Base-by-base conservation (phyloP, 495 filamentous ascomycete genomes). In the Filosporella fistucella region DNA sequence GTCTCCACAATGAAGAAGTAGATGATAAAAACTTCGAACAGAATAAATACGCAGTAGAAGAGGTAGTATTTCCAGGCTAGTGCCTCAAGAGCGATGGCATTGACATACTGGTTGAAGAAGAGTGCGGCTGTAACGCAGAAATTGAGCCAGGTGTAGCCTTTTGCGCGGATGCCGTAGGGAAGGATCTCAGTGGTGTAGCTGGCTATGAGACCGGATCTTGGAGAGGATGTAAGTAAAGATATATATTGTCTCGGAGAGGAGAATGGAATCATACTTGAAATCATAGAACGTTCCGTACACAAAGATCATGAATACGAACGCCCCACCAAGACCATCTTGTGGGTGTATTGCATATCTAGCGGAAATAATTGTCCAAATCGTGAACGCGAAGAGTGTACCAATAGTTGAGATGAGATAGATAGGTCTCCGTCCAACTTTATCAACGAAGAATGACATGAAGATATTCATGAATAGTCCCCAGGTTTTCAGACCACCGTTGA, bases 151-250 rank as follows among this genome's bases (percentile, higher is more conserved):
- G 28, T 30, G n/a, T 20, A 24, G 9, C 45, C 49, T 63, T 79
- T 81, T 39, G 75, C 72, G 34, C 76, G 69, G 49, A 78, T 67
- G 20, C 63, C 66, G 60, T 71, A 80, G 0, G 77, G 77, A n/a
- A 78, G 62, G 45, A 80, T 78, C 56, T 80, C 77, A 44, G 16
- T 58, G 42, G 13, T 17, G 18, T 46, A 46, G 4, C 18, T 22
- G 12, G 30, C 43, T 8, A 34, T 34, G 57, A 54, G 32, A 57
- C 47, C n/a, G 53, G 56, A 23, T 16, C 23, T 30, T 5, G n/a
- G n/a, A n/a, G 23, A 5, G 16, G 4, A 3, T 38, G 7, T 38
- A 7, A 38, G 35, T 38, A n/a, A n/a, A n/a, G n/a, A n/a, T n/a
- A n/a, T n/a, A n/a, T n/a, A 9, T 38, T 38, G 16, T 38, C 20